These are phyloP conservation scores for Lipomyces chichibuensis DNA, from an alignment of 805 yeast species.

Conservation along the genomic window DNA sequence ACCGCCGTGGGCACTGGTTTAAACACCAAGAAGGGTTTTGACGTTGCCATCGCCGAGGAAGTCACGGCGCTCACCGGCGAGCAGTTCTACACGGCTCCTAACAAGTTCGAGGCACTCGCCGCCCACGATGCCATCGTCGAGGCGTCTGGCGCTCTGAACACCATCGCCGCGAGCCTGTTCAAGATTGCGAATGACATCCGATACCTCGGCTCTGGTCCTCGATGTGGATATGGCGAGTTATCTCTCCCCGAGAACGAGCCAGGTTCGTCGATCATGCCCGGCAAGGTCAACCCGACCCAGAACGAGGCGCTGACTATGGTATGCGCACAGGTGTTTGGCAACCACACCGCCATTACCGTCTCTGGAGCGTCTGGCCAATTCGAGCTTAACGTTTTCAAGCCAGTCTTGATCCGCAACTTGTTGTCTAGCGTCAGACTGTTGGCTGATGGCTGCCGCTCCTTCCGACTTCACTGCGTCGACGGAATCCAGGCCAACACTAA, in stretches of 20 bases:
- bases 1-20: slow-evolving; percentile 99
- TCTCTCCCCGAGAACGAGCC: slow-evolving; percentile 97
- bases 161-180: slow-evolving; percentile 88
- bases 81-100: slow-evolving; percentile 91
- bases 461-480: slow-evolving; percentile 92
- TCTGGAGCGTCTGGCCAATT: slow-evolving; percentile 99
- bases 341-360: slow-evolving; percentile 90
- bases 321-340: slow-evolving; percentile 96
- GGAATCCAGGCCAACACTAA: slow-evolving; percentile 89
- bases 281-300: slow-evolving; percentile 99
- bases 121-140: slow-evolving; percentile 99
- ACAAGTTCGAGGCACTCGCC: slow-evolving; percentile 98
- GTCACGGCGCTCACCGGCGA: slow-evolving; percentile 86
- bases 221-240: slow-evolving; percentile 98
- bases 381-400: slow-evolving; percentile 96
- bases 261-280: slow-evolving; percentile 99
- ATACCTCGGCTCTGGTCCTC: slow-evolving; percentile 98
- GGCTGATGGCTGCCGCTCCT: slow-evolving; percentile 87
- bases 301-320: slow-evolving; percentile 99
- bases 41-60: slow-evolving; percentile 80
- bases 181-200: slow-evolving; percentile 98
- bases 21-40: slow-evolving; percentile 91
- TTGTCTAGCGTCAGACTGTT: slow-evolving; percentile 83
- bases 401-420: slow-evolving; percentile 89
- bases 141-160: slow-evolving; percentile 95